These are phyloP conservation scores for Reticulascus tulasneorum DNA, from an alignment of 2,329 filamentous ascomycete genomes.

Conservation along the genomic window DNA sequence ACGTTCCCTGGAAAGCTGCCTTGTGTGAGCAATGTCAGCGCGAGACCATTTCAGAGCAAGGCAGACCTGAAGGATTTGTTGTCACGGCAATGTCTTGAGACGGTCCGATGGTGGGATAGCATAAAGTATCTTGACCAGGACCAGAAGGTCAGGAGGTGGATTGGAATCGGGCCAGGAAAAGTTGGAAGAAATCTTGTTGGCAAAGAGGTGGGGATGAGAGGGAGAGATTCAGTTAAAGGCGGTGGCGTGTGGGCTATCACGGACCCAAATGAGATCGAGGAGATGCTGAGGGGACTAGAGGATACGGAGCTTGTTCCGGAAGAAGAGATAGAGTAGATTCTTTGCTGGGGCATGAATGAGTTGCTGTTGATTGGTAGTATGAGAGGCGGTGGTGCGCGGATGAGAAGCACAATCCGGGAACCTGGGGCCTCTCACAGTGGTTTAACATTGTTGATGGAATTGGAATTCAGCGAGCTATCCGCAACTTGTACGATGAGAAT, in stretches of 20 bases:
- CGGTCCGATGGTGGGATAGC: slow-evolving; percentile 91
- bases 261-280: slow-evolving; percentile 71
- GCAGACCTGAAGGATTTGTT: slow-evolving; percentile 75
- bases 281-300: slow-evolving; percentile 61
- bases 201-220: slow-evolving; percentile 87
- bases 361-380: too few relatives aligned
- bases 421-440: too few relatives aligned
- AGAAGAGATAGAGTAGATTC: slow-evolving; percentile 36
- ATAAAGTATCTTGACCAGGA: slow-evolving; percentile 86
- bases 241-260: slow-evolving; percentile 92
- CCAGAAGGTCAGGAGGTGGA: slow-evolving; percentile 75
- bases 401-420: too few relatives aligned
- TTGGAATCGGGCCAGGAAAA: slow-evolving; percentile 90
- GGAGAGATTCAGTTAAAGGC: slow-evolving; percentile 73
- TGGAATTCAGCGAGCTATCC: too few relatives aligned
- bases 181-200: slow-evolving; percentile 91
- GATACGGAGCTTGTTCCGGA: slow-evolving; percentile 55
- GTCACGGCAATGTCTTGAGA: slow-evolving; percentile 81
- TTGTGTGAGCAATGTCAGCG: slow-evolving; percentile 84
- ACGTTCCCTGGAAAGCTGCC: slow-evolving; percentile 71
- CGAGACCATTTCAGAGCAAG: slow-evolving; percentile 68
- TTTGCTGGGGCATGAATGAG: background rate
- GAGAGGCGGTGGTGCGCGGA: too few relatives aligned
- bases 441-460: too few relatives aligned
- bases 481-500: too few relatives aligned